Evolutionary conservation across 2,329 filamentous ascomycete genomes (phyloP).

Genomic region (Leptosphaerulina australis): DNA sequence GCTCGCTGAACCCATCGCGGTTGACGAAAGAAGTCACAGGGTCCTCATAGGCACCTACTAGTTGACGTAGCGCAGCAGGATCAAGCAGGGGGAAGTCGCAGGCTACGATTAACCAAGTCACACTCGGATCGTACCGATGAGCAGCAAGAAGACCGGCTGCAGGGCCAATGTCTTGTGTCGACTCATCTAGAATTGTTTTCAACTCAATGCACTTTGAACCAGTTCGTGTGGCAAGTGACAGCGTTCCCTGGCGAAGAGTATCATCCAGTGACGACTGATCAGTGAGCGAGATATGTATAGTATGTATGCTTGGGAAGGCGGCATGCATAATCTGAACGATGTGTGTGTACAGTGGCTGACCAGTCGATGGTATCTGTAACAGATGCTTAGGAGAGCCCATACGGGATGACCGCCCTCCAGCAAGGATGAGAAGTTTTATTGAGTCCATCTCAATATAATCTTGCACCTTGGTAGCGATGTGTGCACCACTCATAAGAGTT

Average conservation of each 20-base stretch:
- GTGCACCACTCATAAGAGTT: no score
- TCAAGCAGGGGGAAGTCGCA: conserved; percentile 15
- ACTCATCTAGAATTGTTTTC: conserved; percentile 1
- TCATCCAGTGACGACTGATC: neutral
- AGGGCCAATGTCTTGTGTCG: conserved; percentile 2
- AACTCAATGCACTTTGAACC: neutral
- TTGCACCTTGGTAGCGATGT: neutral
- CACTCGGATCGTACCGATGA: conserved; percentile 2
- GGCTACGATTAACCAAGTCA: conserved; percentile 8
- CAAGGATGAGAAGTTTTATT: neutral
- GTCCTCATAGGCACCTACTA: conserved; percentile 1
- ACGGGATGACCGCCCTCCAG: conserved; percentile 9
- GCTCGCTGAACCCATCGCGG: conserved; percentile 9
- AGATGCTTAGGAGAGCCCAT: conserved; percentile 15
- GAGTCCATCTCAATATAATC: neutral
- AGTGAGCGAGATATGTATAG: neutral
- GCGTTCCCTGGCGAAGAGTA: neutral
- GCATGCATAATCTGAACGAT: neutral
- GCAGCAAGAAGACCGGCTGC: conserved; percentile 15
- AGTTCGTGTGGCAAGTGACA: neutral
- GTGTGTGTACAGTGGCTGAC: conserved; percentile 4
- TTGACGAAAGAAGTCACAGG: conserved; percentile 15
- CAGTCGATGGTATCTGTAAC: conserved; percentile 1
- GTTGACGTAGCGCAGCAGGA: conserved; percentile 8
- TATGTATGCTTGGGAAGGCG: neutral